phyloP scores from a whole-genome alignment of 768 basidiomycete genomes.

The Antrodiella citrinella region DNA sequence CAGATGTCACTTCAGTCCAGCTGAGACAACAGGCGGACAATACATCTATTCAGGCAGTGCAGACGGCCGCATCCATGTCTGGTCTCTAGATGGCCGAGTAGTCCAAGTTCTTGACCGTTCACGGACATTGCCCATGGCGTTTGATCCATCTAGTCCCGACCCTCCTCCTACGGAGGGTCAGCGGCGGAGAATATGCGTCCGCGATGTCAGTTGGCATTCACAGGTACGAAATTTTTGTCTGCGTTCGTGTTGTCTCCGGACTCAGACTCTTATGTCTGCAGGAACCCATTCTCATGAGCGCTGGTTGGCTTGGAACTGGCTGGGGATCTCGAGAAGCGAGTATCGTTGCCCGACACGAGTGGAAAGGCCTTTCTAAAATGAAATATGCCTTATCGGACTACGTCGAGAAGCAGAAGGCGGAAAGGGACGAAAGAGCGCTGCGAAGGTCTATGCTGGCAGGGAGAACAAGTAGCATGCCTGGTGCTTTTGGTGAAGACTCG shows the following conservation, averaged over 20 bases:
- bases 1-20: constrained; percentile 92
- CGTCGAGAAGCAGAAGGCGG: constrained; percentile 44
- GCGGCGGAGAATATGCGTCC: constrained; percentile 49
- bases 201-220: constrained; percentile 95
- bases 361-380: constrained; percentile 85
- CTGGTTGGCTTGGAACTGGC: constrained; percentile 67
- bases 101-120: constrained; percentile 81
- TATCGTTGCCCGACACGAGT: constrained; percentile 87
- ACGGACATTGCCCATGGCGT: constrained; percentile 58
- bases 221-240: constrained; percentile 38
- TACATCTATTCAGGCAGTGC: constrained; percentile 94
- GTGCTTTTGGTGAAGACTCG: constrained; percentile 7
- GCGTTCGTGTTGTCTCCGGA: not conserved
- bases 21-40: constrained; percentile 82
- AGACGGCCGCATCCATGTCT: constrained; percentile 85
- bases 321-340: constrained; percentile 45
- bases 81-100: constrained; percentile 86
- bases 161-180: constrained; percentile 23
- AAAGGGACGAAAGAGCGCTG: constrained; percentile 21
- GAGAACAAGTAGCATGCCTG: constrained; percentile 11
- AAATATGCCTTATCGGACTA: constrained; percentile 62
- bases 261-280: constrained; percentile 19
- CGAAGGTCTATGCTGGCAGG: not conserved
- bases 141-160: constrained; percentile 65
- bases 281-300: constrained; percentile 89